Conservation (phyloP, 192 early-diverging fungal genomes). For the Chytriomyces sp. region DNA sequence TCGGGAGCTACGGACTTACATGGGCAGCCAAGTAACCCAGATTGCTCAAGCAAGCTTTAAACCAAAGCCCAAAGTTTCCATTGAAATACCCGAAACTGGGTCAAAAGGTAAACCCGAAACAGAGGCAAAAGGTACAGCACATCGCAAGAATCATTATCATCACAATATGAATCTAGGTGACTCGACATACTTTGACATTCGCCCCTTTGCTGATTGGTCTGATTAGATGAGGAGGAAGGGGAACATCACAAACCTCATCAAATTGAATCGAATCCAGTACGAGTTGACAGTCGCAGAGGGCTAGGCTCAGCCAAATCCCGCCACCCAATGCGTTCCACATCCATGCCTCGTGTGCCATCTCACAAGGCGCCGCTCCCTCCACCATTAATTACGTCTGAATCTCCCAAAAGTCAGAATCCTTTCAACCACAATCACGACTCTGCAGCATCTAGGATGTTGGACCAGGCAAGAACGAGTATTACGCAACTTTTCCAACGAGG, state of each 20-base stretch:
- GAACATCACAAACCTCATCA: neutral
- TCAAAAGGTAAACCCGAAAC: neutral
- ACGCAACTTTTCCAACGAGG: neutral
- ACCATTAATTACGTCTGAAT: neutral
- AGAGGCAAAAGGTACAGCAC: no score
- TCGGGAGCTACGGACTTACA: neutral
- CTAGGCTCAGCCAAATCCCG: no score
- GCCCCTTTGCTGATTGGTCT: neutral
- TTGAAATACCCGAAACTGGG: no score
- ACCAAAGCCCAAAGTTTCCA: no score
- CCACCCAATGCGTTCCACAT: neutral
- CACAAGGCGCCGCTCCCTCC: neutral
- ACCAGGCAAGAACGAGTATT: neutral
- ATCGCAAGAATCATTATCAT: no score
- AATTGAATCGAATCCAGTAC: no score
- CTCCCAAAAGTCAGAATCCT: neutral
- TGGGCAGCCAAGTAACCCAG: neutral
- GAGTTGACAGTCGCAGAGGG: no score
- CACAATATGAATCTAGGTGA: no score
- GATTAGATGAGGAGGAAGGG: neutral
- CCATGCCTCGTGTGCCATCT: neutral
- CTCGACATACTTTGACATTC: no score
- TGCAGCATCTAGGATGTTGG: neutral
- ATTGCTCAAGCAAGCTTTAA: no score
- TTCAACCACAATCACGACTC: neutral